A percentile compares a stretch with the other conserved stretches of the same genome.
Conservation (phyloP, 2,329 filamentous ascomycete genomes). For the Neonectria magnoliae region DNA sequence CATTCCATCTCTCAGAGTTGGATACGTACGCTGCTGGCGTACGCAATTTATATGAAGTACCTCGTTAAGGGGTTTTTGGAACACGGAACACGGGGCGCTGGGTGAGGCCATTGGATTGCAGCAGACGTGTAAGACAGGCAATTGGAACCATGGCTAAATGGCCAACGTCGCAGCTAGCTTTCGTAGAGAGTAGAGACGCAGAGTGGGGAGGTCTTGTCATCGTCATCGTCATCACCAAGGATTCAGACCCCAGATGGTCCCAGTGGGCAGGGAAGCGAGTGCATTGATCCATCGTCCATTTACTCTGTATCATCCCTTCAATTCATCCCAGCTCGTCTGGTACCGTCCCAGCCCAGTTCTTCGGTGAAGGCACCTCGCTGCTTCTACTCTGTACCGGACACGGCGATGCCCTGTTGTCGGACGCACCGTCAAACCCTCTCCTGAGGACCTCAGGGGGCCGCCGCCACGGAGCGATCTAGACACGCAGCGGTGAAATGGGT, state of each 20-base stretch:
- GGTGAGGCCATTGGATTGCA: conserved; percentile 7
- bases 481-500: background rate
- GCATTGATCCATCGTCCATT: conserved; percentile 14
- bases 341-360: conserved; percentile 7
- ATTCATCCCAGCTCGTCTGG: conserved; percentile 3
- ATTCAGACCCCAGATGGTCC: conserved; percentile 8
- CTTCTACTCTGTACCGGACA: conserved; percentile 1
- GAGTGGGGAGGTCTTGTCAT: conserved; percentile 4
- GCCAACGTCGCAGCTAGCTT: background rate
- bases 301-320: conserved; percentile 14
- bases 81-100: conserved; percentile 3
- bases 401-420: background rate
- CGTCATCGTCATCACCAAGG: conserved; percentile 19
- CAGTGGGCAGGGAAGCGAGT: background rate
- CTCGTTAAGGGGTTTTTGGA: background rate
- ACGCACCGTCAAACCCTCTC: conserved; percentile 3
- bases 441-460: background rate
- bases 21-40: background rate
- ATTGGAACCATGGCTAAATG: background rate
- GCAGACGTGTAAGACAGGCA: conserved; percentile 6
- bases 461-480: background rate
- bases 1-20: conserved; percentile 2
- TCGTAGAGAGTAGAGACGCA: background rate
- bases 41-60: background rate
- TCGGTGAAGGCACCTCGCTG: background rate